Evolutionary conservation across 139 green algal species (phyloP).

Genomic region (Coelastrella sp.): DNA sequence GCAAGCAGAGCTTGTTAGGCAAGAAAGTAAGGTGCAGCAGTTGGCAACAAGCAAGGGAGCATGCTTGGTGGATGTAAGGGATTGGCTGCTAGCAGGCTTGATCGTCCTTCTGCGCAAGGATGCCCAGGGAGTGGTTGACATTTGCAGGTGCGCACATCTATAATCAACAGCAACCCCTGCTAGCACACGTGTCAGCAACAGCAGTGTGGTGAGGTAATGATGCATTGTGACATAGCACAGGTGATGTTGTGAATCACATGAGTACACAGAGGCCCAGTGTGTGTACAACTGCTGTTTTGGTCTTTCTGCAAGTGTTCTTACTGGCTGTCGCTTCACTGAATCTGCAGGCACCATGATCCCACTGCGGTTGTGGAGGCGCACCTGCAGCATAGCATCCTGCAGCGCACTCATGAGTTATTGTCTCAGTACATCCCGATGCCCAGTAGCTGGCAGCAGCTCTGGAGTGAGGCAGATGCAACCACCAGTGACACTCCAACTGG

Average conservation of each 20-base stretch:
- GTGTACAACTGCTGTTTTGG: too few species aligned
- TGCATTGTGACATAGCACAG: too few species aligned
- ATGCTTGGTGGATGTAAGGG: slow-evolving; percentile 13
- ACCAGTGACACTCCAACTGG: not conserved
- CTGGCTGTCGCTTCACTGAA: too few species aligned
- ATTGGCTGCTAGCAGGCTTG: slow-evolving; percentile 35
- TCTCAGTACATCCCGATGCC: slow-evolving; percentile 34
- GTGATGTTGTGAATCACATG: too few species aligned
- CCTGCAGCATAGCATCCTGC: slow-evolving; percentile 24
- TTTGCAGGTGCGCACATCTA: too few species aligned
- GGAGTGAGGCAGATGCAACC: slow-evolving; percentile 8
- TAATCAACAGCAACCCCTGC: not conserved
- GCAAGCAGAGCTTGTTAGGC: not conserved
- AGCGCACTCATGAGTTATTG: slow-evolving; percentile 43
- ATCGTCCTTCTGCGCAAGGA: not conserved
- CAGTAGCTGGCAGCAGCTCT: slow-evolving; percentile 31
- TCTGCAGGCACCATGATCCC: not conserved
- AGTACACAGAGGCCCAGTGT: too few species aligned
- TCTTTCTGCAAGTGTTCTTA: too few species aligned
- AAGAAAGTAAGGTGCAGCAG: not conserved
- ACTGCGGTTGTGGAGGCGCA: slow-evolving; percentile 24
- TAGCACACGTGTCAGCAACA: not conserved
- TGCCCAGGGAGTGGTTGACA: slow-evolving; percentile 9
- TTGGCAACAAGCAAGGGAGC: not conserved
- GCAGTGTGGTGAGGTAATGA: too few species aligned